Conservation (phyloP, 139 green algal genomes). For the Chlamydomonas sp. region DNA sequence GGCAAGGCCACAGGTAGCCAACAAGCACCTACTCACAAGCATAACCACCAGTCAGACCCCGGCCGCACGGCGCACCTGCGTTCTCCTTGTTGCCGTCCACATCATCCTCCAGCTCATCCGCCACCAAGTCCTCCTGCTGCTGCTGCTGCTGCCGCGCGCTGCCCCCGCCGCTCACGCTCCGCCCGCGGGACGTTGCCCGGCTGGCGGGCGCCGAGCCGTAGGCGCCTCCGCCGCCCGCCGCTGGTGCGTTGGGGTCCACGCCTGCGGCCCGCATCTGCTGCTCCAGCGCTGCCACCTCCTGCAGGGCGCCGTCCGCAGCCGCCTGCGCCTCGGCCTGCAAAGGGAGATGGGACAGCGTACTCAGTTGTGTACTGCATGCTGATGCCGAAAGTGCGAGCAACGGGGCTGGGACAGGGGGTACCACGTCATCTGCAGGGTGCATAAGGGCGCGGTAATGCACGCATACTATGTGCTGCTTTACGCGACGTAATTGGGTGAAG, state of each 20-base stretch:
- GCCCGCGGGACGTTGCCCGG: neutral
- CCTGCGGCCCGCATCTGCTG: neutral
- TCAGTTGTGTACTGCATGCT: too few relatives aligned
- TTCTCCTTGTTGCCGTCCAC: conserved; percentile 26
- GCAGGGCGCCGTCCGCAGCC: neutral
- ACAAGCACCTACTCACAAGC: too few relatives aligned
- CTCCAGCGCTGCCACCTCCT: neutral
- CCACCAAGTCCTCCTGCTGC: neutral
- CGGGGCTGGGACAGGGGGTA: too few relatives aligned
- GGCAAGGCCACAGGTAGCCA: too few relatives aligned
- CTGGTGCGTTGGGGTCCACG: neutral
- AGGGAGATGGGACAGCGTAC: neutral
- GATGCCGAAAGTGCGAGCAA: too few relatives aligned
- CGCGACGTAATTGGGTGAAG: neutral
- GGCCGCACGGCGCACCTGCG: neutral
- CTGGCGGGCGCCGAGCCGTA: neutral
- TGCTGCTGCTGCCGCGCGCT: neutral
- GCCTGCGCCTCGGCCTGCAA: neutral
- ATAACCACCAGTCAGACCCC: neutral
- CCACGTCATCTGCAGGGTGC: too few relatives aligned
- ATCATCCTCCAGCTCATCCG: conserved; percentile 19
- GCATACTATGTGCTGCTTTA: too few relatives aligned
- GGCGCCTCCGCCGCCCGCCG: neutral
- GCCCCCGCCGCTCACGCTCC: neutral
- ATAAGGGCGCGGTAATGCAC: too few relatives aligned